Evolutionary conservation across 2,329 filamentous ascomycete genomes (phyloP).

Genomic region (Keithomyces neogunnii): DNA sequence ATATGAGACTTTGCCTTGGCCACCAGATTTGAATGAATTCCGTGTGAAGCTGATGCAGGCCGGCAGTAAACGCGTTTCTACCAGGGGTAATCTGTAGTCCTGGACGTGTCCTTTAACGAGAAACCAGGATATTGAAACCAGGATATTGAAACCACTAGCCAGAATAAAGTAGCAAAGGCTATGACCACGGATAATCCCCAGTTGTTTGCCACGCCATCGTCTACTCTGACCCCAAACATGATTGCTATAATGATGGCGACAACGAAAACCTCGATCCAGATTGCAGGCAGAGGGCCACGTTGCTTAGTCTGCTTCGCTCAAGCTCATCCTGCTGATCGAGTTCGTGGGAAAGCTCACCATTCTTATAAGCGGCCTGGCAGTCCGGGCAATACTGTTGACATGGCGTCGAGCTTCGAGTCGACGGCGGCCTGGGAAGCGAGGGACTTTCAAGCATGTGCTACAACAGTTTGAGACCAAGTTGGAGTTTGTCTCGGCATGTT

Average conservation of each 20-base stretch:
- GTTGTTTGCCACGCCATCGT: constrained; percentile 52
- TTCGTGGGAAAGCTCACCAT: constrained; percentile 45
- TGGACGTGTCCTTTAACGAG: constrained; percentile 52
- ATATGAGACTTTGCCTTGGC: constrained; percentile 56
- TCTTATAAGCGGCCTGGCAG: constrained; percentile 20
- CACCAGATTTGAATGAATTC: constrained; percentile 53
- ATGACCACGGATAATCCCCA: constrained; percentile 58
- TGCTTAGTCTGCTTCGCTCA: constrained; percentile 55
- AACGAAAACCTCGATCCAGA: constrained; percentile 54
- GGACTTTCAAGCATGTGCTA: not conserved
- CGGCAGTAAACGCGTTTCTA: constrained; percentile 44
- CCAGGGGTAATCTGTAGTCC: constrained; percentile 35
- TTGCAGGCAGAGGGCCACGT: constrained; percentile 56
- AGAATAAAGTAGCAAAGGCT: constrained; percentile 55
- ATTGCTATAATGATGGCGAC: constrained; percentile 56
- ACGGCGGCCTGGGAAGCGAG: constrained; percentile 51
- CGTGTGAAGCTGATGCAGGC: constrained; percentile 52
- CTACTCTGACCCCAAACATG: constrained; percentile 52
- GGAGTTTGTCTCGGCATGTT: too few species aligned
- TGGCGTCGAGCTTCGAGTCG: constrained; percentile 41
- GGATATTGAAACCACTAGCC: constrained; percentile 54
- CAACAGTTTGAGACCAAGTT: not conserved
- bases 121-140: constrained; percentile 52
- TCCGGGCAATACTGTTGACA: constrained; percentile 53
- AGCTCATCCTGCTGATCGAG: constrained; percentile 53